phyloP scores from a whole-genome alignment of 768 basidiomycete species.

The Termitomyces sp. region DNA sequence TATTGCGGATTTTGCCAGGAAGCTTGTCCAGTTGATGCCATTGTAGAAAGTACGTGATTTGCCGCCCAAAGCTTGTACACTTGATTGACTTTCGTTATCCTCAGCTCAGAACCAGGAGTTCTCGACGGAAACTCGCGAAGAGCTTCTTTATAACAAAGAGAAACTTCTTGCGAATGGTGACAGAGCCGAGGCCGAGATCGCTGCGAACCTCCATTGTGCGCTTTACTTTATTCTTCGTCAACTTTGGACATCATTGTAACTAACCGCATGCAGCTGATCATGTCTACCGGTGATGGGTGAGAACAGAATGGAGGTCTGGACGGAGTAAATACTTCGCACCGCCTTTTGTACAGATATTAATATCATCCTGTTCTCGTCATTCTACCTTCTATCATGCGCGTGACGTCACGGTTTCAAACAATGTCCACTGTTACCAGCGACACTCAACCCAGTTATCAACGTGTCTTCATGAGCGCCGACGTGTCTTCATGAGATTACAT shows the following conservation, averaged over 20 bases:
- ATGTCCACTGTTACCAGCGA: neutral
- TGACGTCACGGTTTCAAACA: constrained; percentile 15
- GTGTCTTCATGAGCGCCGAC: neutral
- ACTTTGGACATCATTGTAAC: constrained; percentile 18
- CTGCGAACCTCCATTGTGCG: constrained; percentile 84
- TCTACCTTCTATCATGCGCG: constrained; percentile 6
- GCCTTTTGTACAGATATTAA: constrained; percentile 15
- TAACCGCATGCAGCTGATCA: constrained; percentile 63
- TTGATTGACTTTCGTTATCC: constrained; percentile 2
- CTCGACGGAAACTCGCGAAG: constrained; percentile 97
- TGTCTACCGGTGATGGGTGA: constrained; percentile 65
- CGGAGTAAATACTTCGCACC: constrained; percentile 17
- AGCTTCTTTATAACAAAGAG: constrained; percentile 99
- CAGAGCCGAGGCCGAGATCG: constrained; percentile 95
- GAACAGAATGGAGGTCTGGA: constrained; percentile 14
- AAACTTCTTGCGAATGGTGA: constrained; percentile 96
- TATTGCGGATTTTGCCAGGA: constrained; percentile 99
- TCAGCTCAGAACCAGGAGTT: constrained; percentile 96
- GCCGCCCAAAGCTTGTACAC: neutral
- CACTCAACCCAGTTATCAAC: neutral
- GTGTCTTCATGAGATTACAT: constrained; percentile 5
- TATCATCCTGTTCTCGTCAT: constrained; percentile 11
- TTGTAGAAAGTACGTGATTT: constrained; percentile 85
- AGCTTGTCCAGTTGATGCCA: constrained; percentile 98
- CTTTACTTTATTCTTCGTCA: constrained; percentile 10